Evolutionary conservation across 1,284 basidiomycete genomes (phyloP).

Genomic region (Puccinia horiana): DNA sequence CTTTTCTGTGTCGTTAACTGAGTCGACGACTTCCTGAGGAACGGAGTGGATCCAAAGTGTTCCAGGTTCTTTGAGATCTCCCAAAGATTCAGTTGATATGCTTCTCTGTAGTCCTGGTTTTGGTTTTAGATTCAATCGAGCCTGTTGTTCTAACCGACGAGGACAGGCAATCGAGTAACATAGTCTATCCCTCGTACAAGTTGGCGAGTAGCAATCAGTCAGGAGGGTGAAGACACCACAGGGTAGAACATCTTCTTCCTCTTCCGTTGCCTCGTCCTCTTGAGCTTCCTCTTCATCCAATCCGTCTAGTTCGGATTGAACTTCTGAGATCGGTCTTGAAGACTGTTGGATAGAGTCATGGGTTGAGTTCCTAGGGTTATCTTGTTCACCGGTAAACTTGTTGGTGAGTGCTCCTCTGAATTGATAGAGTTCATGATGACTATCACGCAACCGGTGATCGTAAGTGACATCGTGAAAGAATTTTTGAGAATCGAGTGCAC

Average conservation of each 20-base stretch:
- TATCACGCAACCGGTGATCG: constrained; percentile 91
- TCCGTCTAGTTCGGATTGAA: constrained; percentile 54
- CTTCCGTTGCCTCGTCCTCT: constrained; percentile 64
- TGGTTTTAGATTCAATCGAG: constrained; percentile 66
- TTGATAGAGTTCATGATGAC: constrained; percentile 85
- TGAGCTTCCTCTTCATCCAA: constrained; percentile 61
- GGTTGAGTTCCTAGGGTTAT: not conserved
- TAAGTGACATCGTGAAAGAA: constrained; percentile 99
- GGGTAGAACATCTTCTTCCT: constrained; percentile 68
- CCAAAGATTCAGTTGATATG: constrained; percentile 77
- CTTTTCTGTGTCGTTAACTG: constrained; percentile 88
- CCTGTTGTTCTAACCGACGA: constrained; percentile 87
- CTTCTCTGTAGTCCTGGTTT: constrained; percentile 75
- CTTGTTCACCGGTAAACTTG: constrained; percentile 64
- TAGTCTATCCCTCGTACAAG: constrained; percentile 84
- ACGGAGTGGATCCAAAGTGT: constrained; percentile 98
- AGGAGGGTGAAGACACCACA: constrained; percentile 94
- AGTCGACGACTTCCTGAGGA: constrained; percentile 87
- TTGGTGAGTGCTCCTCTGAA: constrained; percentile 67
- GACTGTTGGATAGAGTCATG: constrained; percentile 51
- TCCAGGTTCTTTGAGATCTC: constrained; percentile 83
- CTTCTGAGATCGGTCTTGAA: constrained; percentile 57
- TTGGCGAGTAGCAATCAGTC: constrained; percentile 97
- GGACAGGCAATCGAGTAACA: constrained; percentile 99
- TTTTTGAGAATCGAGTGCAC: constrained; percentile 95